Evolutionary conservation across 2,329 filamentous ascomycete genomes (phyloP).

Genomic region (Arthrinium phaeospermum): DNA sequence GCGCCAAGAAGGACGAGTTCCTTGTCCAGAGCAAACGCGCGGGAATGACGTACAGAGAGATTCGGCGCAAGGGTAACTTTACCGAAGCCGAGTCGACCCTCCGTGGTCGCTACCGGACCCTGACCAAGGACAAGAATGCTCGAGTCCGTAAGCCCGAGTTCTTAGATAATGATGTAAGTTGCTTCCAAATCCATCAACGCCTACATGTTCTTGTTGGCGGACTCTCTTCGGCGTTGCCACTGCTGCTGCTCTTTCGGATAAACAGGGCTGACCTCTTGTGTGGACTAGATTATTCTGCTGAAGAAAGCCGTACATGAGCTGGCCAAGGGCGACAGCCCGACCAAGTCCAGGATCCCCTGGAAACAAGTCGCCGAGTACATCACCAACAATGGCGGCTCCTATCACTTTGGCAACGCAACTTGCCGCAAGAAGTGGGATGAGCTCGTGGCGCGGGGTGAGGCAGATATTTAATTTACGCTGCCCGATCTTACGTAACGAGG

Average conservation of each 20-base stretch:
- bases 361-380: conserved; percentile 63
- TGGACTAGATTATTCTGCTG: conserved; percentile 50
- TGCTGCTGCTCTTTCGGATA: background rate
- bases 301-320: conserved; percentile 48
- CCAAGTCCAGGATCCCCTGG: conserved; percentile 56
- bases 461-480: background rate
- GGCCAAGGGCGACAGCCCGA: conserved; percentile 37
- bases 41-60: conserved; percentile 70
- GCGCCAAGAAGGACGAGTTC: conserved; percentile 50
- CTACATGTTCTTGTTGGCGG: no score
- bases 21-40: conserved; percentile 59
- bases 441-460: conserved; percentile 38
- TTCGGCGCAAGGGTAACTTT: conserved; percentile 60
- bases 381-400: conserved; percentile 55
- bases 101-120: conserved; percentile 67
- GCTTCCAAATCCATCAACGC: background rate
- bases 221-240: background rate
- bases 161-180: conserved; percentile 67
- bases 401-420: conserved; percentile 64
- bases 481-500: background rate
- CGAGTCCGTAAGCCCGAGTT: conserved; percentile 71
- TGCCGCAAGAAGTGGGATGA: conserved; percentile 64
- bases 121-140: conserved; percentile 67
- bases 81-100: conserved; percentile 74
- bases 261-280: background rate